Evolutionary conservation across 345 rosid species (phyloP).

Genomic region (rapeseed (Brassica napus)): DNA sequence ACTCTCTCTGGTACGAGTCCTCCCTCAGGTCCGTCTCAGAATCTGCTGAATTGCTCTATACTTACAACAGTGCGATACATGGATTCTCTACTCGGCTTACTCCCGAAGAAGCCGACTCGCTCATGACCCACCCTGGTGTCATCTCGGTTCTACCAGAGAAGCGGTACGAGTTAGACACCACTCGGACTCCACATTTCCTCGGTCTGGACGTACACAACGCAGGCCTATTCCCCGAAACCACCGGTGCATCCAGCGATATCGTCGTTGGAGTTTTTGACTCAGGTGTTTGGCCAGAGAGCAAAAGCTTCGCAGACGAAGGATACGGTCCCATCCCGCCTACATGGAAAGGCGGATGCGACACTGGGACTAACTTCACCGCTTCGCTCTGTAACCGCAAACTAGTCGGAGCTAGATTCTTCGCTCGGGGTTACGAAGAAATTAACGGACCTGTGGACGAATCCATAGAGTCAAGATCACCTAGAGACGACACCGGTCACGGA

Average conservation of each 20-base stretch:
- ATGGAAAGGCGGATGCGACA: conserved; percentile 67
- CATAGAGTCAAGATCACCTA: conserved; percentile 58
- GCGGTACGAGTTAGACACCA: conserved; percentile 58
- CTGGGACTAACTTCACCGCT: conserved; percentile 54
- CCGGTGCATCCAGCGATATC: conserved; percentile 41
- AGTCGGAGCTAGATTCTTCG: conserved; percentile 61
- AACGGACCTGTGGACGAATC: conserved; percentile 47
- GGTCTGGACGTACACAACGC: conserved; percentile 45
- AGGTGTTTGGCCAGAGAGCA: conserved; percentile 64
- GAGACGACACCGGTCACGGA: conserved; percentile 71
- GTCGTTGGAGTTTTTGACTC: conserved; percentile 60
- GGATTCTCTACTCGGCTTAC: conserved; percentile 43
- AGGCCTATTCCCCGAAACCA: conserved; percentile 40
- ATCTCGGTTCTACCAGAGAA: conserved; percentile 53
- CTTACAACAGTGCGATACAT: too few relatives aligned
- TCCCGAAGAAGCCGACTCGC: conserved; percentile 46
- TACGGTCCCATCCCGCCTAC: conserved; percentile 49
- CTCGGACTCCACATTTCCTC: conserved; percentile 64
- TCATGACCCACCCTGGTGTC: conserved; percentile 48
- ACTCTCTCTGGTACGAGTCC: too few relatives aligned
- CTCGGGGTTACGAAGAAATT: conserved; percentile 52
- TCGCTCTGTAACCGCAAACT: conserved; percentile 58
- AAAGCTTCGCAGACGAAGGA: conserved; percentile 54
- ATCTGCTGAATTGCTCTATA: too few relatives aligned
- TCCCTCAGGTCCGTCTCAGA: too few relatives aligned